A percentile compares a stretch with the other conserved stretches of the same genome.
Conservation (phyloP, 257 asterid species). For the Nicotiana tabacum region DNA sequence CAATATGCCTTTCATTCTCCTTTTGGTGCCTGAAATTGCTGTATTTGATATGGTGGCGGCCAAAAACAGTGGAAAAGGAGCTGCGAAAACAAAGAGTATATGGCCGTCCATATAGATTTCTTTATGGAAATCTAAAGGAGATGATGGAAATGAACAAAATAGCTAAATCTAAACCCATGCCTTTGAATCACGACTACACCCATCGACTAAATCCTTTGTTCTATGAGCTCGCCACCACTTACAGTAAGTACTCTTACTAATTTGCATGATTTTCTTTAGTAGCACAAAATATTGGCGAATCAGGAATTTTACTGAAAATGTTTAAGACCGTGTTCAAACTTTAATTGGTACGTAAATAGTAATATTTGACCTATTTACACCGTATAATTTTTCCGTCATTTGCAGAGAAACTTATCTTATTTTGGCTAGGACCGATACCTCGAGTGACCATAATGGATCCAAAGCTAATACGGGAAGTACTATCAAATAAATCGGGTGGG, state of each 20-base stretch:
- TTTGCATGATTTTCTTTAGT: background rate
- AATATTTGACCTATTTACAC: background rate
- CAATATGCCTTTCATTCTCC: background rate
- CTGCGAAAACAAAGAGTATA: conserved; percentile 15
- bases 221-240: conserved; percentile 17
- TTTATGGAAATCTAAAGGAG: conserved; percentile 20
- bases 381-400: background rate
- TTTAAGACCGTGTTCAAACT: too few relatives aligned
- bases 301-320: background rate
- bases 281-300: background rate
- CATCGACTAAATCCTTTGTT: conserved; percentile 20
- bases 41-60: conserved; percentile 24
- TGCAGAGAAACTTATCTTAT: conserved; percentile 7
- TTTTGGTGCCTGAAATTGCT: conserved; percentile 2
- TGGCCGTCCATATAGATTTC: conserved; percentile 25
- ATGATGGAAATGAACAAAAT: conserved; percentile 3
- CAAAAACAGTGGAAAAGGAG: conserved; percentile 20
- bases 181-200: conserved; percentile 18
- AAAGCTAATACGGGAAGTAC: conserved; percentile 9
- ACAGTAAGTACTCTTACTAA: conserved; percentile 8
- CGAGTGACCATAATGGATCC: conserved; percentile 27
- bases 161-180: conserved; percentile 27
- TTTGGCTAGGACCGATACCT: conserved; percentile 11
- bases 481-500: conserved; percentile 16
- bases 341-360: too few relatives aligned